Evolutionary conservation across 352 stramenopile genomes (phyloP), one percentile per base, ranked within the genome.

Genomic region (Phytophthora melonis): DNA sequence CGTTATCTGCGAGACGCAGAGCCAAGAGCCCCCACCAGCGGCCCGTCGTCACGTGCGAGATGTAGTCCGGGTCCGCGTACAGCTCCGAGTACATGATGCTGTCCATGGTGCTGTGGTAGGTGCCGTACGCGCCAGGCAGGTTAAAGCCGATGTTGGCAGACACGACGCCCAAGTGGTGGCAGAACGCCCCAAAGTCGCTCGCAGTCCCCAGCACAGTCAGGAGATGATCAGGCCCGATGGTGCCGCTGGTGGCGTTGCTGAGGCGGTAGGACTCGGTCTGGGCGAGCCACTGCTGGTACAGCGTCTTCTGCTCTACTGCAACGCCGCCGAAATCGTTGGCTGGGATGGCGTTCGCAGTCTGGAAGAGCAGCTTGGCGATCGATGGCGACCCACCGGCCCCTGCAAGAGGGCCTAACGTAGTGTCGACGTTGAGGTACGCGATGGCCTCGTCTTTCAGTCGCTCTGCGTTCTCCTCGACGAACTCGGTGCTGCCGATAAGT

Each of bases 351-450:
- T 86, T 76, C 6, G 90, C 80, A 0, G 86, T 82, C 7, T 89
- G 65, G 49, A 86, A 65, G 3, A 95, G 70, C 11, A 95, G 68
- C 8, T 80, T 72, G 11, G 84, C 81, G 55, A 97, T 85, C 13
- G 90, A 92, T 21, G 90, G 90, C 14, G 88, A 91, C 13, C 86
- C 81, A 30, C 72, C 79, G 7, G 87, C 89, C 5, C 70, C 66
- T 18, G 93, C 75, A 5, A 78, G 54, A 18, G 82, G 62, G 3
- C 92, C 92, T 0, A 86, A 79, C 6, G 96, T 87, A 10, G 69
- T 75, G 64, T 97, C 92, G 0, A 96, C 88, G 68, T 98, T 98
- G 25, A 98, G 80, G 72, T 97, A 97, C 13, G 85, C 87, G 1
- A 93, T 79, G 1, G 86, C 86, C 13, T 94, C 66, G 36, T 84